Conservation (phyloP, 2,329 filamentous ascomycete species). For the Epichloe hybrida region DNA sequence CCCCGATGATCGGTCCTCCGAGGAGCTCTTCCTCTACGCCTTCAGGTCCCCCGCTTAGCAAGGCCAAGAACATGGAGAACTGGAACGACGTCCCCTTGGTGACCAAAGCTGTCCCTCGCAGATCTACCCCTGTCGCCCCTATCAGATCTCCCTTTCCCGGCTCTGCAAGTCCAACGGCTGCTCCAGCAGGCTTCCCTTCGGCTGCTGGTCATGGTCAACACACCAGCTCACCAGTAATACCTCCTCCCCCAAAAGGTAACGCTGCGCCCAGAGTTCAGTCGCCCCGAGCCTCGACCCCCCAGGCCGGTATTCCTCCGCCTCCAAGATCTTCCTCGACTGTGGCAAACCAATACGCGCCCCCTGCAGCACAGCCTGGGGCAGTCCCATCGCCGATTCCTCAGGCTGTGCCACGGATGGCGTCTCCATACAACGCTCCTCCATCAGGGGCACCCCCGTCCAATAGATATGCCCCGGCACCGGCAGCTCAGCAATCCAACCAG, state of each 20-base stretch:
- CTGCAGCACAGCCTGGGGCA: constrained; percentile 49
- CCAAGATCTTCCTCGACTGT: constrained; percentile 51
- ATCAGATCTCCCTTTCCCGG: constrained; percentile 66
- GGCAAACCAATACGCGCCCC: constrained; percentile 36
- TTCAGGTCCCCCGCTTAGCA: constrained; percentile 59
- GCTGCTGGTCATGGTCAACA: constrained; percentile 46
- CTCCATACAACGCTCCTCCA: constrained; percentile 76
- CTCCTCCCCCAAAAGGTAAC: constrained; percentile 64
- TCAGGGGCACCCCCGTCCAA: constrained; percentile 54
- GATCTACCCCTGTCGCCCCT: constrained; percentile 58
- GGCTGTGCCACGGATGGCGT: constrained; percentile 59
- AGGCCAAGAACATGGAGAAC: constrained; percentile 56
- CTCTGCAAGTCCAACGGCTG: constrained; percentile 39
- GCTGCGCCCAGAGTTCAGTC: constrained; percentile 59
- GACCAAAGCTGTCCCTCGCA: constrained; percentile 56
- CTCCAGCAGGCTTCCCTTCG: constrained; percentile 2
- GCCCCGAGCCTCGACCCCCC: constrained; percentile 43
- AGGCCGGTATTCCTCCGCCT: constrained; percentile 38
- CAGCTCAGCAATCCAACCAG: constrained; percentile 37
- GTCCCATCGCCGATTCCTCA: constrained; percentile 43
- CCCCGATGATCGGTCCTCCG: constrained; percentile 23
- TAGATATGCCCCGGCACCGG: constrained; percentile 60
- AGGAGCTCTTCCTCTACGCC: constrained; percentile 44
- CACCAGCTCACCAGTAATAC: constrained; percentile 59
- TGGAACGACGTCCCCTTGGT: constrained; percentile 97